Evolutionary conservation across 495 filamentous ascomycete genomes (phyloP), one percentile per base, ranked within the genome.

Genomic region (Penicillium roqueforti): DNA sequence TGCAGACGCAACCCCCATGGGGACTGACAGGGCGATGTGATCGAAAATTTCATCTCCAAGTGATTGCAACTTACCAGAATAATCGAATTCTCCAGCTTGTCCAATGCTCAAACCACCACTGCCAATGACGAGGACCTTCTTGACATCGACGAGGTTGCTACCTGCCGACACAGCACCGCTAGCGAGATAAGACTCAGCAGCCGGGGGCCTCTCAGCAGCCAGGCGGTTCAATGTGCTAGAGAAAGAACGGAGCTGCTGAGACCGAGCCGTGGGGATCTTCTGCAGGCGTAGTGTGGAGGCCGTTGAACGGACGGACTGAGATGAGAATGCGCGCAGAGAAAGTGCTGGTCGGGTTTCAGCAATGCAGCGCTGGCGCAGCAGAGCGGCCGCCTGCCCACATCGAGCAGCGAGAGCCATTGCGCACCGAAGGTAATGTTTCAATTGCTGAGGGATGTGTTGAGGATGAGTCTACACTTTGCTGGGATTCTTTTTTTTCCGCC

Each of bases 61-160:
- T 11, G 13, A 32, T 46, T 34, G 34, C 9, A 9, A 74, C 75
- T 26, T 88, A 68, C 92, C 92, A n/a, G 92, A 96, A 72, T 97
- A 96, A 71, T 96, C 92, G 61, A 97, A 97, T 72, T 97, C 92
- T 66, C 92, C 92, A 58, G 92, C 92, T 71, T 97, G 92, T 13
- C 92, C 92, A 72, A 97, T 97, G 67, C 89, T 95, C 56, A 97
- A 76, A 59, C 92, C 92, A 68, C 92, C 92, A 72, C 87, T 91
- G 47, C 92, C 92, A 57, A 97, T 86, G 29, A 97, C 87, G 18
- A 97, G 78, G 6, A 95, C 91, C 76, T 97, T 97, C 78, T 95
- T 95, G 23, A 98, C 93, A 74, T 96, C 85, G 39, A 97, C 86
- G 43, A 87, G 69, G 60, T 91, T 80, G 55, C 75, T 79, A 41